Evolutionary conservation across 2,329 filamentous ascomycete species (phyloP).

Genomic region (Tolypocladium pustulatum): DNA sequence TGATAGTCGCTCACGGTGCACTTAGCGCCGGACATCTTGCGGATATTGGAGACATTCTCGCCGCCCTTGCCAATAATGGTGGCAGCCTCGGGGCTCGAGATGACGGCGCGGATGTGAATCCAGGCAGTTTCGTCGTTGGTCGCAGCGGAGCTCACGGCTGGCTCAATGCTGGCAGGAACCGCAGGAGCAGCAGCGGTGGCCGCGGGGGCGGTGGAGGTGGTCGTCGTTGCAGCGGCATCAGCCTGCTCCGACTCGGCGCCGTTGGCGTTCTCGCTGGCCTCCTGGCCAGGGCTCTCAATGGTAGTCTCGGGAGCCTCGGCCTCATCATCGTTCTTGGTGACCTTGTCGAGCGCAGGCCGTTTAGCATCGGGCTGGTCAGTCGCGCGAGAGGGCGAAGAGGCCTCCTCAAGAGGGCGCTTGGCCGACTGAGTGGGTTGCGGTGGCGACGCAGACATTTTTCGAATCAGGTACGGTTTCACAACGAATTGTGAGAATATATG

Average conservation of each 20-base stretch:
- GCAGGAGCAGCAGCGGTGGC: slow-evolving; percentile 17
- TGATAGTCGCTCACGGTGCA: slow-evolving; percentile 99
- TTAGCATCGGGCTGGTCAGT: slow-evolving; percentile 96
- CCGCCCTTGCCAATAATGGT: slow-evolving; percentile 98
- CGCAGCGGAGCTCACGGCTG: slow-evolving; percentile 34
- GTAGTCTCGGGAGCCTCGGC: slow-evolving; percentile 28
- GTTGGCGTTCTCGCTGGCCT: slow-evolving; percentile 39
- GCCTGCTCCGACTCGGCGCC: slow-evolving; percentile 29
- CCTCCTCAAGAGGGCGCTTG: slow-evolving; percentile 94
- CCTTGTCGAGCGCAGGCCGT: slow-evolving; percentile 89
- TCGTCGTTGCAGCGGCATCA: slow-evolving; percentile 17
- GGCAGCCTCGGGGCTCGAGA: slow-evolving; percentile 92
- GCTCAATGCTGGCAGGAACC: slow-evolving; percentile 18
- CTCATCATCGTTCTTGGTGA: slow-evolving; percentile 58
- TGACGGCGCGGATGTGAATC: slow-evolving; percentile 95
- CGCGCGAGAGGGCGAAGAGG: slow-evolving; percentile 84
- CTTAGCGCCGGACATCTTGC: slow-evolving; percentile 89
- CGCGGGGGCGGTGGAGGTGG: slow-evolving; percentile 25
- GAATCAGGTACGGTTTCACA: slow-evolving; percentile 12
- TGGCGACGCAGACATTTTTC: slow-evolving; percentile 66
- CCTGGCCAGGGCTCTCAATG: slow-evolving; percentile 32
- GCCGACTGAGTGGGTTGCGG: slow-evolving; percentile 56
- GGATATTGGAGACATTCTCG: slow-evolving; percentile 96
- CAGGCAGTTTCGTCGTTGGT: slow-evolving; percentile 84
- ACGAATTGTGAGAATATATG: not conserved